Evolutionary conservation across 495 filamentous ascomycete species (phyloP).

Genomic region (Pyronema domesticum): DNA sequence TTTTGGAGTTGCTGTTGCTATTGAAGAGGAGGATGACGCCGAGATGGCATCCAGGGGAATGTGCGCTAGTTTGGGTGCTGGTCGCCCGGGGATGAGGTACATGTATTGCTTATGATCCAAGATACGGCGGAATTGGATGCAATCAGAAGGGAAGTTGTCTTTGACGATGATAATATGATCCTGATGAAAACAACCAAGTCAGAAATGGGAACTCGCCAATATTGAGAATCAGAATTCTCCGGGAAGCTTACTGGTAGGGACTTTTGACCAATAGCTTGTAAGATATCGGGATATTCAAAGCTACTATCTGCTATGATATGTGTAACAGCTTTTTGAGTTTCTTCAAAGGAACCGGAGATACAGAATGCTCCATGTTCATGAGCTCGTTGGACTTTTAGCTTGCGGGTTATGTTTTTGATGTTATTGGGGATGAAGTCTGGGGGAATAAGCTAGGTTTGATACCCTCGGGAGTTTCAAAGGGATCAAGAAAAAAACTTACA

Average conservation of each 20-base stretch:
- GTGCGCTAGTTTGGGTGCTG: not conserved
- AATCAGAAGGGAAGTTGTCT: slow-evolving; percentile 64
- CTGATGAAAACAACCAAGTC: slow-evolving; percentile 28
- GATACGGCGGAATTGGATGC: slow-evolving; percentile 42
- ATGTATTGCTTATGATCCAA: slow-evolving; percentile 39
- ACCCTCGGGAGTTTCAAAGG: not conserved
- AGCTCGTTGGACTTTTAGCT: slow-evolving; percentile 52
- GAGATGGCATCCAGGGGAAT: no score
- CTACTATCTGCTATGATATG: slow-evolving; percentile 68
- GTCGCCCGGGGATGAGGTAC: slow-evolving; percentile 31
- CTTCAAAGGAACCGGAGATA: slow-evolving; percentile 34
- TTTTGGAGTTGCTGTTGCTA: no score
- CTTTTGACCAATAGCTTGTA: slow-evolving; percentile 37
- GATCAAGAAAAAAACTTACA: not conserved
- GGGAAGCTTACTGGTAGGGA: slow-evolving; percentile 31
- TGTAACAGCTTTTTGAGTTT: slow-evolving; percentile 34
- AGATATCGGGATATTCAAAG: slow-evolving; percentile 47
- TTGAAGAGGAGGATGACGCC: no score
- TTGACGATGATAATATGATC: slow-evolving; percentile 44
- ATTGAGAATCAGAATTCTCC: slow-evolving; percentile 11
- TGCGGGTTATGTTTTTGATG: slow-evolving; percentile 46
- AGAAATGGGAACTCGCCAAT: not conserved
- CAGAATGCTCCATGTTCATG: slow-evolving; percentile 59
- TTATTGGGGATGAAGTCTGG: slow-evolving; percentile 66
- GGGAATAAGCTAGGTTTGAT: not conserved